These are phyloP conservation scores for Hymenoscyphus infarciens DNA, from an alignment of 2,329 filamentous ascomycete genomes.

Conservation along the genomic window DNA sequence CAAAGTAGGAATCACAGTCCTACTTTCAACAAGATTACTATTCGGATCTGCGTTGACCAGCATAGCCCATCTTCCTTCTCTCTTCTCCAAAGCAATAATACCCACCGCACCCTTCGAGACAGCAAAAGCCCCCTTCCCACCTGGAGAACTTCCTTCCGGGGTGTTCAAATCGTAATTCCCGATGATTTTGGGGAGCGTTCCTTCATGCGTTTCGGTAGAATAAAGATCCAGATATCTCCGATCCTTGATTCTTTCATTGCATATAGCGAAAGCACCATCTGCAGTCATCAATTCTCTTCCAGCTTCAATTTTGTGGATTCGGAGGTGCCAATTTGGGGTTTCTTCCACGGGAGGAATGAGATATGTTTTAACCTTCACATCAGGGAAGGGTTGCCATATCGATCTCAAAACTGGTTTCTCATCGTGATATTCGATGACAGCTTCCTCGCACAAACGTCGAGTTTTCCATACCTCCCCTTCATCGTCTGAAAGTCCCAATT, in stretches of 20 bases:
- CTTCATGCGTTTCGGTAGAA: constrained; percentile 44
- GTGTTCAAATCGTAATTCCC: constrained; percentile 58
- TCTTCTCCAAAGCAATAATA: constrained; percentile 49
- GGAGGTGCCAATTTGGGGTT: constrained; percentile 66
- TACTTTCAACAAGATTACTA: constrained; percentile 69
- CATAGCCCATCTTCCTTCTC: constrained; percentile 47
- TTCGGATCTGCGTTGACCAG: constrained; percentile 76
- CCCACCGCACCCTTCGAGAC: constrained; percentile 53
- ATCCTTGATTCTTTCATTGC: constrained; percentile 47
- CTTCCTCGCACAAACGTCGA: constrained; percentile 62
- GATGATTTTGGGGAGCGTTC: constrained; percentile 52
- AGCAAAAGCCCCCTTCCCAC: constrained; percentile 50
- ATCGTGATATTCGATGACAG: constrained; percentile 55
- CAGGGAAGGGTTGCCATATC: constrained; percentile 66
- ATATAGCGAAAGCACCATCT: constrained; percentile 72
- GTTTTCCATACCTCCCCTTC: constrained; percentile 77
- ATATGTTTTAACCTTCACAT: constrained; percentile 63
- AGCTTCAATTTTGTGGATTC: constrained; percentile 59
- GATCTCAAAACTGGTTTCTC: constrained; percentile 60
- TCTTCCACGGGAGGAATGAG: constrained; percentile 57
- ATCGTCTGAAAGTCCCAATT: constrained; percentile 73
- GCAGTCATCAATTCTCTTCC: constrained; percentile 64
- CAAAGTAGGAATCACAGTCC: constrained; percentile 69
- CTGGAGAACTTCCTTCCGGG: constrained; percentile 51
- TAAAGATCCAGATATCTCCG: constrained; percentile 51